Percentiles rank a stretch among this genome's conserved stretches.
Evolutionary conservation across 2,329 filamentous ascomycete genomes (phyloP).

Genomic region (Knufia fluminis): DNA sequence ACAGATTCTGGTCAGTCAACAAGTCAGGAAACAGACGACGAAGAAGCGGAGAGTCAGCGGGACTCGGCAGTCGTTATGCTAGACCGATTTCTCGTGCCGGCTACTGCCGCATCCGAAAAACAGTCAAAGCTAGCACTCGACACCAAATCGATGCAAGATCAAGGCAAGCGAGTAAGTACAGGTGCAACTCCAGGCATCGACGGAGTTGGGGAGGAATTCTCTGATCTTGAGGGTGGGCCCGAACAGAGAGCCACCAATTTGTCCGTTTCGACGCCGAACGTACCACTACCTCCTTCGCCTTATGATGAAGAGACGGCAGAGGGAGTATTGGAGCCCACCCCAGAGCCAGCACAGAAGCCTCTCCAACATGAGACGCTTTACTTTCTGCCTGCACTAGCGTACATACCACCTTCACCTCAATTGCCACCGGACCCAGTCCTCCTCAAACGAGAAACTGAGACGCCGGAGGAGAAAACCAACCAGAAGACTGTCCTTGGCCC

Average conservation of each 20-base stretch:
- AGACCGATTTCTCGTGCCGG: neutral
- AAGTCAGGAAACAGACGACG: no score
- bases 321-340: neutral
- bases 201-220: neutral
- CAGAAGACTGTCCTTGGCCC: neutral
- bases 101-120: neutral
- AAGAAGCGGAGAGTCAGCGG: neutral
- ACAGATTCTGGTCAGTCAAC: no score
- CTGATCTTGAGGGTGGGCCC: neutral
- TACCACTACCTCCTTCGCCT: conserved; percentile 7
- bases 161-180: neutral
- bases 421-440: neutral
- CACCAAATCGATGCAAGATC: neutral
- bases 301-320: neutral
- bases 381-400: conserved; percentile 6
- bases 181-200: neutral
- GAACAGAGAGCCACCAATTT: neutral
- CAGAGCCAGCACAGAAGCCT: neutral
- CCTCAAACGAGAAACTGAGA: neutral
- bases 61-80: neutral
- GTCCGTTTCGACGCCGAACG: conserved; percentile 5
- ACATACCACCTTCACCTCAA: conserved; percentile 7
- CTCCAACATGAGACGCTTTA: conserved; percentile 2
- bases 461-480: neutral
- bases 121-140: neutral